These are phyloP conservation scores for Suillus bovinus DNA, from an alignment of 768 basidiomycete species.

Conservation along the genomic window DNA sequence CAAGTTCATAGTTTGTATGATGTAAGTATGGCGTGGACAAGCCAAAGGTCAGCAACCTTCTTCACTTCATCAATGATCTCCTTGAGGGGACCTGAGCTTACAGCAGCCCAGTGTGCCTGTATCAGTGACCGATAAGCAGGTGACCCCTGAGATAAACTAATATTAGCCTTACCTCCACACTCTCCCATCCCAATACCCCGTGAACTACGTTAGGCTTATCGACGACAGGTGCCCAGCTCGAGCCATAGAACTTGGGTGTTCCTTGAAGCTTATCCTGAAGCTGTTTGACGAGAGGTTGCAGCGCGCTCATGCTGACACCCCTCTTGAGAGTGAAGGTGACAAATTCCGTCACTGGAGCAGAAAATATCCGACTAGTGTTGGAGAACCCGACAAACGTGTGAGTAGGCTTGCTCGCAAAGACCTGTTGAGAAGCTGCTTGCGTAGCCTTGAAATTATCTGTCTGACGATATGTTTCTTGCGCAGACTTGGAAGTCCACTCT, in stretches of 20 bases:
- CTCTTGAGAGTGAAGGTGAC: slow-evolving; percentile 34
- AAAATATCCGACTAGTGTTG: slow-evolving; percentile 17
- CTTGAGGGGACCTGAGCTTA: slow-evolving; percentile 28
- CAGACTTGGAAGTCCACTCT: slow-evolving; percentile 30
- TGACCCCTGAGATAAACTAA: not conserved
- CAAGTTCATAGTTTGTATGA: slow-evolving; percentile 9
- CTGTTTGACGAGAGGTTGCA: slow-evolving; percentile 23
- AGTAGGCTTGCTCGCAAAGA: slow-evolving; percentile 22
- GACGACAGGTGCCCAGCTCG: slow-evolving; percentile 28
- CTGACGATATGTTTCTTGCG: slow-evolving; percentile 17
- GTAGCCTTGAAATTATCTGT: slow-evolving; percentile 10
- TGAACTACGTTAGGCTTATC: slow-evolving; percentile 22
- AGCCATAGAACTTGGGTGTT: slow-evolving; percentile 27
- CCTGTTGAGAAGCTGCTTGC: slow-evolving; percentile 9
- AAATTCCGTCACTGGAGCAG: slow-evolving; percentile 34
- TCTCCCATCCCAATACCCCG: slow-evolving; percentile 40
- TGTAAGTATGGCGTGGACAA: slow-evolving; percentile 31
- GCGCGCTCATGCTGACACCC: slow-evolving; percentile 18
- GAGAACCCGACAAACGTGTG: slow-evolving; percentile 24
- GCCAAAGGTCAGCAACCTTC: slow-evolving; percentile 29
- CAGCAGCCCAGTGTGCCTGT: slow-evolving; percentile 38
- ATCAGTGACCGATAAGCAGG: not conserved
- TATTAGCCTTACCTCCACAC: slow-evolving; percentile 26
- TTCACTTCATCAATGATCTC: slow-evolving; percentile 27
- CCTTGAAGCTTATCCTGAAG: slow-evolving; percentile 23